Evolutionary conservation across 805 yeast genomes (phyloP), one percentile per base, ranked within the genome.

Genomic region (Barnettozyma salicaria): DNA sequence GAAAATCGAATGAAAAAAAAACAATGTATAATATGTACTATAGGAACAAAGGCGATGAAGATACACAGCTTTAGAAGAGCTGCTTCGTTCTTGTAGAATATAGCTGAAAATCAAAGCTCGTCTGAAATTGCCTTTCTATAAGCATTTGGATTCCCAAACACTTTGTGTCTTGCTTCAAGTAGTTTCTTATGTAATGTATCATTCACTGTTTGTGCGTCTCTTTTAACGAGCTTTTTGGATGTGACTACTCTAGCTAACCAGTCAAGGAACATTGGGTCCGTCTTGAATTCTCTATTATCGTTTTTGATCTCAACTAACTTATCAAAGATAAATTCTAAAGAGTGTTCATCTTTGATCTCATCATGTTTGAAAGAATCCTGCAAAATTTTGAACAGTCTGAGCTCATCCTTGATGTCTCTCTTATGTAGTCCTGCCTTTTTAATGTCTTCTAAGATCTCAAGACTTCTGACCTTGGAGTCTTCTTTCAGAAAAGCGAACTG

Each of bases 131-230:
- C 77, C 53, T 80, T 81, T 42, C 92, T 67, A 39, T 70, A 58
- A 1, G 81, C 94, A 52, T 72, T 65, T 14, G 83, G 85, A 50
- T 86, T 86, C 2, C 95, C 96, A 61, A 86, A 86, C 1, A 80
- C 74, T 17, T 61, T 53, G 53, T 85, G 90, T 49, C 94, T 71
- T 12, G 67, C 63, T 20, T 61, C 60, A 8, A 63, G 47, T 17
- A 76, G 59, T 21, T 63, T 67, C 20, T 56, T 47, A 39, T 71
- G 71, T 45, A 59, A 61, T 9, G 43, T 26, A n/a, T 43, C 47
- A 22, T 58, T 58, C 25, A 47, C 25, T 21, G 60, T 67, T 26
- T 63, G 56, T 14, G 46, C 40, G 8, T 55, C 55, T 30, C 56
- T 42, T 41, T 55, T 52, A 6, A 32, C 30, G 12, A 45, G 34